Evolutionary conservation across 164 flowering plant genomes (phyloP), one percentile per base, ranked within the genome.

Genomic region (Pachysandra terminalis): DNA sequence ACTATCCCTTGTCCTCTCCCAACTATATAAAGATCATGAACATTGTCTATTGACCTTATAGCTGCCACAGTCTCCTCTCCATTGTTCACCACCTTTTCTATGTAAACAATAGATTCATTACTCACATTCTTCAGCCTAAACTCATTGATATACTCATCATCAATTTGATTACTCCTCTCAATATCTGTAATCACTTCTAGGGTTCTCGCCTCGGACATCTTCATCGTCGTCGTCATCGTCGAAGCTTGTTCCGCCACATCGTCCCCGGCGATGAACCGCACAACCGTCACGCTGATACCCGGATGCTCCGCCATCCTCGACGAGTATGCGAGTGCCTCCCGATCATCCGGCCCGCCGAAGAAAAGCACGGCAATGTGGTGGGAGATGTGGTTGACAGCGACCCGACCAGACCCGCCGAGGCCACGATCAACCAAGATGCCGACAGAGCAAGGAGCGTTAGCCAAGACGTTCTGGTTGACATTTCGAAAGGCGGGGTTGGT

Each of bases 291-390:
- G 25, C 45, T 71, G 0, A 71, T 56, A 5, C 59, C 68, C 0
- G 71, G 74, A 22, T 75, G 73, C 8, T 59, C 64, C 1, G 74
- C 62, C 74, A 81, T 71, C 41, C 81, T 60, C 68, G 54, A 54
- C 0, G 69, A 79, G 26, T 68, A 78, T 4, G 79, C 64, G 26
- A 81, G 58, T 0, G 83, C 83, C 41, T 81, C 83, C 9, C 79
- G 59, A 40, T 81, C 83, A 26, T 81, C 83, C 0, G 77, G 74
- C 19, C 83, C 83, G 16, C 81, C 81, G 16, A 81, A 65, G 65
- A 73, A 81, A 1, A 81, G 23, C 40, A 81, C 58, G 0, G 67
- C 74, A 19, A 78, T 32, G 32, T 73, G 67, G 52, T 73, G 77
- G 0, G 67, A n/a, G 14, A 68, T 65, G 9, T 63, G 65, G 21